phyloP scores from a whole-genome alignment of 805 yeast species.

The Ogataea pini region DNA sequence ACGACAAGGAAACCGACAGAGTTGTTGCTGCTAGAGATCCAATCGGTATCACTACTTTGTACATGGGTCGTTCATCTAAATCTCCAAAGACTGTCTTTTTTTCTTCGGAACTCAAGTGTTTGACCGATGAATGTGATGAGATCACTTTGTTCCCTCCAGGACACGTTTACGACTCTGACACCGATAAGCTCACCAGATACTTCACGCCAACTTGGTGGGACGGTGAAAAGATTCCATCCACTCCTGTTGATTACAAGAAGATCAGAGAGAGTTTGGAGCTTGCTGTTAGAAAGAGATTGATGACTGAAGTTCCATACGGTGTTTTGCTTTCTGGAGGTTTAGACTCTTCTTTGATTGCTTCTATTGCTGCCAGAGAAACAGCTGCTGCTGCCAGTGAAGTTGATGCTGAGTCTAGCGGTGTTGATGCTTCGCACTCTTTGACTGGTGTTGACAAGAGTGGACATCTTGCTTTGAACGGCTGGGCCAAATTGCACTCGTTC shows the following conservation, averaged over 20 bases:
- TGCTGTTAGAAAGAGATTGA: constrained; percentile 97
- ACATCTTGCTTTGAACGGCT: constrained; percentile 72
- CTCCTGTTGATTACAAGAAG: constrained; percentile 67
- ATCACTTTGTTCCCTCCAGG: constrained; percentile 98
- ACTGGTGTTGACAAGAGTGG: constrained; percentile 94
- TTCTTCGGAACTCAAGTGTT: constrained; percentile 92
- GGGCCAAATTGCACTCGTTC: constrained; percentile 86
- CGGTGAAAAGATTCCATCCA: constrained; percentile 68
- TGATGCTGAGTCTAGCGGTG: constrained; percentile 44
- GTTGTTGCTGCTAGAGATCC: constrained; percentile 98
- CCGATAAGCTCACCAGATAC: constrained; percentile 84
- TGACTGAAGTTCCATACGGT: constrained; percentile 99
- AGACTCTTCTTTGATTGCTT: constrained; percentile 93
- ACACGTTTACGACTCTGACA: constrained; percentile 88
- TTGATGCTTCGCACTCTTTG: constrained; percentile 67
- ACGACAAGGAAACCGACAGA: constrained; percentile 83
- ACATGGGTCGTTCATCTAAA: constrained; percentile 81
- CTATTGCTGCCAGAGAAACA: constrained; percentile 97
- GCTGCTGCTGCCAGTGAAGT: constrained; percentile 64
- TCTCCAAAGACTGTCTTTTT: constrained; percentile 79
- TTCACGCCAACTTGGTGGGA: constrained; percentile 96
- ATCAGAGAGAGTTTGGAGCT: constrained; percentile 83
- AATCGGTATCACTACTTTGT: constrained; percentile 92
- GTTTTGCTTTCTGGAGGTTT: constrained; percentile 96
- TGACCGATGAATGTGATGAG: constrained; percentile 91